Evolutionary conservation across 2,329 filamentous ascomycete genomes (phyloP), one percentile per base, ranked within the genome.

Genomic region (Botryotinia narcissicola): DNA sequence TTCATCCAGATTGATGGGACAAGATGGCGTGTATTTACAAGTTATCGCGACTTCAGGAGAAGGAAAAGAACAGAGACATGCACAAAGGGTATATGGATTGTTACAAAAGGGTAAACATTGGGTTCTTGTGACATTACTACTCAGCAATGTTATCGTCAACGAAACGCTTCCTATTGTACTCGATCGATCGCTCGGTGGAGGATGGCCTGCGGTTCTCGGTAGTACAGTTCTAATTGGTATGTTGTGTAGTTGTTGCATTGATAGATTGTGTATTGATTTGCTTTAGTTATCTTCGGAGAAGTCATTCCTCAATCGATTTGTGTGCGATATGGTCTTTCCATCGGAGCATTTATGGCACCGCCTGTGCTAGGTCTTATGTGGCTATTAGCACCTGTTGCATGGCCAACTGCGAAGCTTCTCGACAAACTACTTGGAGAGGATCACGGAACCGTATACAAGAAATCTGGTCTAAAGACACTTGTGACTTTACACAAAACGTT

Each of bases 71-170:
- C 91, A 91, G 80, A 93, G 90, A 80, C 94, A 98, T 81, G 96
- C 96, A 0, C 89, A 88, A 73, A 91, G 90, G 76, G 96, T 99
- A 18, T 87, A 96, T 78, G 87, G 90, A 61, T 85, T 99, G 42
- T 84, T 99, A 73, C 90, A 93, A 76, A 92, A 89, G 79, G 96
- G 96, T 79, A 99, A 99, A 82, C 96, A 99, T 83, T 99, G 96
- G 96, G 95, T 99, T 32, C 86, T 99, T 73, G 96, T 99, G 71
- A 98, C 96, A 4, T 85, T 99, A 40, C 88, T 99, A 12, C 86
- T 99, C 73, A 94, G 94, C 82, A 99, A 99, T 82, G 96, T 99
- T 80, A 97, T 99, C 79, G 97, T 97, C 77, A 98, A 99, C 82
- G 96, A 98, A 84, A 97, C 95, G 3, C 86, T 98, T 22, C 96